Evolutionary conservation across 2,329 filamentous ascomycete species (phyloP), one percentile per base, ranked within the genome.

Genomic region (Thermomyces lanuginosus): DNA sequence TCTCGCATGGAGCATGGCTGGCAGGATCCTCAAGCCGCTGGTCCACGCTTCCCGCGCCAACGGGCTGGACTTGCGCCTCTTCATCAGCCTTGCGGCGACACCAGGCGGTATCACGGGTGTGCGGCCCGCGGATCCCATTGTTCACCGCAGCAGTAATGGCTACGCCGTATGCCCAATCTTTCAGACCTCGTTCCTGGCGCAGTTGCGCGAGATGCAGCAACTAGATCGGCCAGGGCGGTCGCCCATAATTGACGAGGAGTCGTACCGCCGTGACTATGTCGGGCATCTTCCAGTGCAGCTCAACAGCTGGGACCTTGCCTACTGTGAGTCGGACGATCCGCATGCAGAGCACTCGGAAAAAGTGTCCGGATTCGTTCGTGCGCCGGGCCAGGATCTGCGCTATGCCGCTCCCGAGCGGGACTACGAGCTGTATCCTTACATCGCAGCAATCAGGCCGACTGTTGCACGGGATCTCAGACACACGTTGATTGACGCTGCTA

Each of bases 1-100:
- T 5, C n/a, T 33, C 4, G 28, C 12, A 15, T 37, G 35, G 35
- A 37, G 35, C 15, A 36, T 37, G 35, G 35, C 14, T 15, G 35
- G 35, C 8, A 30, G 33, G 24, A 34, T 37, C 21, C 25, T 37
- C 8, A 17, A 30, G 18, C 30, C 35, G 3, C 33, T 30, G 14
- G 21, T 28, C 18, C 24, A 16, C 10, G 19, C 27, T 15, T 18
- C 24, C 8, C 20, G 22, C 19, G 21, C 17, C 5, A 15, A 27
- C 6, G 27, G 26, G 2, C 25, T 36, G 4, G 12, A 28, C 9
- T 28, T 36, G 8, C 15, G 21, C 12, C 14, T 37, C 5, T 37
- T 34, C 22, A 29, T 32, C 14, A 18, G 30, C 17, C 27, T 37
- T 14, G 35, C 35, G 6, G 35, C 33, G n/a, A 33, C 35, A 4